Evolutionary conservation across 352 stramenopile species (phyloP).

Genomic region (Globisporangium ultimum): DNA sequence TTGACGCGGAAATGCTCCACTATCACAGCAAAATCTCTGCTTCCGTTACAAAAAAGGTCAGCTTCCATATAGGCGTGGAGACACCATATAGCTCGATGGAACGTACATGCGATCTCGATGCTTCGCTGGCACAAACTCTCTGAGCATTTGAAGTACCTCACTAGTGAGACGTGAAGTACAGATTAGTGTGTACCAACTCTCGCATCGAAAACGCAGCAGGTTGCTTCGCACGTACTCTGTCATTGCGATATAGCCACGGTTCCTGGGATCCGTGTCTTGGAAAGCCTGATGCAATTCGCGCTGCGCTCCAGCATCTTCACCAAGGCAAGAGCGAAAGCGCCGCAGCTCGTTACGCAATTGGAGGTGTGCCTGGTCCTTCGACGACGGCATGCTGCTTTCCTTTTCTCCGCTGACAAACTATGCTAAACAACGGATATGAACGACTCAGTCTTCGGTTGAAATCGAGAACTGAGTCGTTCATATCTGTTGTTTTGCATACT

Average conservation of each 20-base stretch:
- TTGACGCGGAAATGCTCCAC: conserved; percentile 2
- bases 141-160: not conserved
- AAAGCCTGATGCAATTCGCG: conserved; percentile 13
- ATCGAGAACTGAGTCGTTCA: too few species aligned
- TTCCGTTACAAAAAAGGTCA: not conserved
- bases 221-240: not conserved
- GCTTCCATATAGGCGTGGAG: not conserved
- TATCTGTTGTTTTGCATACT: too few species aligned
- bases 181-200: not conserved
- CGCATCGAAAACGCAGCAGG: not conserved
- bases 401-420: too few species aligned
- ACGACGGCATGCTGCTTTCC: too few species aligned
- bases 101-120: conserved; percentile 5
- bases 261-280: conserved; percentile 9
- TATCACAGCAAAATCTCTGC: conserved; percentile 8
- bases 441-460: too few species aligned
- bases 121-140: conserved; percentile 1
- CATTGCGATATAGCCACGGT: conserved; percentile 10
- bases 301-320: not conserved
- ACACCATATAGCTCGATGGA: not conserved
- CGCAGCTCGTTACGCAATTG: not conserved
- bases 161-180: not conserved
- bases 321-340: not conserved
- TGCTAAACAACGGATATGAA: too few species aligned
- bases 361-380: too few species aligned